A percentile compares a stretch with the other conserved stretches of the same genome.
These are phyloP conservation scores for Scleroderma bovista DNA, from an alignment of 768 basidiomycete species.

Conservation along the genomic window DNA sequence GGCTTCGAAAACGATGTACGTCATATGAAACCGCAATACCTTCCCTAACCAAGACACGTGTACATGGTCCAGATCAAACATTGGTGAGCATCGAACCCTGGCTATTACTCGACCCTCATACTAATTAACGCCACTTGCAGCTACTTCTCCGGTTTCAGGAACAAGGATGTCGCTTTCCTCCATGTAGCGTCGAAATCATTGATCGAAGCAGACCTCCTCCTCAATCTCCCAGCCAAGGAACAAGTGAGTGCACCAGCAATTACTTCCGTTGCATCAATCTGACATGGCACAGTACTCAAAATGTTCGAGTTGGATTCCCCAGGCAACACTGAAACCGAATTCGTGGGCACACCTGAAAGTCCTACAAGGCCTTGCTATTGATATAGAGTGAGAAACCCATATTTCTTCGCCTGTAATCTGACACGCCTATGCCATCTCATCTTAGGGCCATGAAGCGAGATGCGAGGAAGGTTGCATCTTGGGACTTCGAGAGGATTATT, in stretches of 20 bases:
- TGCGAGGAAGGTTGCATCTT: slow-evolving; percentile 56
- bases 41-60: no score
- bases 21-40: neutral
- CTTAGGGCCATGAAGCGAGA: slow-evolving; percentile 54
- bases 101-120: neutral
- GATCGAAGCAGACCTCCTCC: slow-evolving; percentile 75
- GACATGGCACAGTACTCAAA: slow-evolving; percentile 32
- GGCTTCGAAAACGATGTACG: slow-evolving; percentile 72
- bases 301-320: slow-evolving; percentile 26
- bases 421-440: slow-evolving; percentile 1
- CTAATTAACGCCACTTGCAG: slow-evolving; percentile 26
- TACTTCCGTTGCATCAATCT: neutral
- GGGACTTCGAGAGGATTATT: slow-evolving; percentile 73
- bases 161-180: slow-evolving; percentile 81
- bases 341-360: slow-evolving; percentile 27
- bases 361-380: slow-evolving; percentile 13
- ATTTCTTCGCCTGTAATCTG: neutral
- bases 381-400: slow-evolving; percentile 22
- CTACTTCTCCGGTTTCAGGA: slow-evolving; percentile 65
- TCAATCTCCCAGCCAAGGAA: slow-evolving; percentile 77
- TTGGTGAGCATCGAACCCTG: slow-evolving; percentile 30
- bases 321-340: slow-evolving; percentile 21
- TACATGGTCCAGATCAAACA: slow-evolving; percentile 37
- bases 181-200: slow-evolving; percentile 67
- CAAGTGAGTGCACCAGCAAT: slow-evolving; percentile 42